These are phyloP conservation scores for Pyrus pyrifolia DNA, from an alignment of 306 rosid genomes.

Conservation along the genomic window DNA sequence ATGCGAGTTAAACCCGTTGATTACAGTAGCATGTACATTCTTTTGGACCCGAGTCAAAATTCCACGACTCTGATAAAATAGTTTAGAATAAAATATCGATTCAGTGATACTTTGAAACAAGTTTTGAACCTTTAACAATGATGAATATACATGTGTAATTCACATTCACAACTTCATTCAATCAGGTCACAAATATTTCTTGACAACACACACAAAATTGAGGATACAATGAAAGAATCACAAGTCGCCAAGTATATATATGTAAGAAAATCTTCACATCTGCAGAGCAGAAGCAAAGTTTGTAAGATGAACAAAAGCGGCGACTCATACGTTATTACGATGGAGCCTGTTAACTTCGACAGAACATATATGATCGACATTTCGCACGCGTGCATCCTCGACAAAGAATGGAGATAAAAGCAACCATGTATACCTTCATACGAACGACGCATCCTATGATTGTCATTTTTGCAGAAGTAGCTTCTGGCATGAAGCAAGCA, in stretches of 20 bases:
- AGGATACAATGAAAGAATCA: constrained; percentile 1
- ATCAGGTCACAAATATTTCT: neutral
- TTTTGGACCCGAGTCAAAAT: too few species aligned
- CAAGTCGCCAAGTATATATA: neutral
- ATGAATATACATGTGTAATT: neutral
- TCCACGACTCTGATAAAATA: too few species aligned
- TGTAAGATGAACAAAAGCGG: neutral
- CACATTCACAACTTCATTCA: neutral
- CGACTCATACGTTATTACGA: neutral
- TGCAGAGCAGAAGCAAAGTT: neutral
- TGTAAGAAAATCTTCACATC: neutral
- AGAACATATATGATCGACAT: neutral
- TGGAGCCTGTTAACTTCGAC: neutral
- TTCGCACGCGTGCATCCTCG: neutral
- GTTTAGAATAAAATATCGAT: neutral
- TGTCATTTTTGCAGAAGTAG: neutral
- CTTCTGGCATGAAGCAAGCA: constrained; percentile 13
- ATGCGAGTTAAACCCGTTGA: too few species aligned
- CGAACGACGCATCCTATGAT: neutral
- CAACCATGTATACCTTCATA: neutral
- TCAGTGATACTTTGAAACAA: neutral
- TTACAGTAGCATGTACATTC: too few species aligned
- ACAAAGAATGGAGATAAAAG: neutral
- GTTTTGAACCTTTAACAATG: neutral
- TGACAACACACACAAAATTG: neutral